A percentile compares a stretch with the other conserved stretches of the same genome.
Conservation (phyloP, 2,329 filamentous ascomycete genomes). For the Epichloe amarillans region DNA sequence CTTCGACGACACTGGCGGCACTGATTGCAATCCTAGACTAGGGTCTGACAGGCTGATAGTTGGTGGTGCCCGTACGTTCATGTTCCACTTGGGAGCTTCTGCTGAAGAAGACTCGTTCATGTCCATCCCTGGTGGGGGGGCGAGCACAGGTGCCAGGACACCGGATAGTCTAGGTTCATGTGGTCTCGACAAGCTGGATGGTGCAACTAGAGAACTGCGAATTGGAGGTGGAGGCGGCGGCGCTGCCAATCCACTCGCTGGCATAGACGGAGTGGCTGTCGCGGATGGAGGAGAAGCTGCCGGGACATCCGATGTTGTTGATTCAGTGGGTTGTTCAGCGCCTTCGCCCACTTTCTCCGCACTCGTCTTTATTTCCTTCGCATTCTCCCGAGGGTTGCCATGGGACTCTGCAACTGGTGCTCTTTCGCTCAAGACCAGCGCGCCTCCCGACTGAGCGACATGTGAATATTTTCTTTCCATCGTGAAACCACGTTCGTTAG, state of each 20-base stretch:
- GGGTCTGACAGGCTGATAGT: slow-evolving; percentile 3
- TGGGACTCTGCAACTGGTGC: background rate
- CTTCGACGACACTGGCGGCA: background rate
- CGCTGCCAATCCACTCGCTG: slow-evolving; percentile 8
- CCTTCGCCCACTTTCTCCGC: background rate
- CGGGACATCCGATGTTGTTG: background rate
- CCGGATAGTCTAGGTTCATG: slow-evolving; percentile 16
- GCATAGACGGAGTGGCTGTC: slow-evolving; percentile 7
- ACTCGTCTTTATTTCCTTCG: background rate
- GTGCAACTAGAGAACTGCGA: slow-evolving; percentile 9
- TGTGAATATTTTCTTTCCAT: background rate
- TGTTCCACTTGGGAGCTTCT: slow-evolving; percentile 27
- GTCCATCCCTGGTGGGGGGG: slow-evolving; percentile 19
- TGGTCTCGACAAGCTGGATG: slow-evolving; percentile 12
- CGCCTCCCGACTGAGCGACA: too few relatives aligned
- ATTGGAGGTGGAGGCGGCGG: slow-evolving; percentile 8
- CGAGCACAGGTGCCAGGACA: slow-evolving; percentile 26
- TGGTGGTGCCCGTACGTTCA: slow-evolving; percentile 32
- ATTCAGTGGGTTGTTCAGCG: background rate
- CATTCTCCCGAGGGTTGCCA: too few relatives aligned
- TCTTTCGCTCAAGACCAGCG: background rate
- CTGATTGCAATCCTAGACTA: background rate
- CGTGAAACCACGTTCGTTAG: background rate
- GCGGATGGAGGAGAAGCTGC: slow-evolving; percentile 9
- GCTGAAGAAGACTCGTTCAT: slow-evolving; percentile 12